Evolutionary conservation across 2,329 filamentous ascomycete genomes (phyloP).

Genomic region (Apiospora hydei): DNA sequence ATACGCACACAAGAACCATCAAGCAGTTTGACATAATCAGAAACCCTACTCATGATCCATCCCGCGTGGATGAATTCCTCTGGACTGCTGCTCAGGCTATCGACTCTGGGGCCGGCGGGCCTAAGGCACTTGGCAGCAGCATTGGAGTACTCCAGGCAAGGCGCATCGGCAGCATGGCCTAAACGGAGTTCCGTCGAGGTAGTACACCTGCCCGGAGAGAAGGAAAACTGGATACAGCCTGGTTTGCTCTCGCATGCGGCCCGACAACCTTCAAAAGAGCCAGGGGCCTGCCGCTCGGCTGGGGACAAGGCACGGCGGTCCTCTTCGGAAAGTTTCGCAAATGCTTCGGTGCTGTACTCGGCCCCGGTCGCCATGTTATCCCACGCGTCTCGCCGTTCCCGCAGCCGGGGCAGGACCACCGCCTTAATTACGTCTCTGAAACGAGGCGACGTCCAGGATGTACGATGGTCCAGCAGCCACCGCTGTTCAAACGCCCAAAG

Average conservation of each 20-base stretch:
- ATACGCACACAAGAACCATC: background rate
- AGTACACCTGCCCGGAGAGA: background rate
- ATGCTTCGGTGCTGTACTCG: background rate
- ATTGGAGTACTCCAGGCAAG: slow-evolving; percentile 4
- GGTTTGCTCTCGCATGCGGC: background rate
- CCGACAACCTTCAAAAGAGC: slow-evolving; percentile 4
- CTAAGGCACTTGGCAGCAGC: background rate
- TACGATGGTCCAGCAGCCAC: slow-evolving; percentile 31
- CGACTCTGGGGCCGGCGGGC: background rate
- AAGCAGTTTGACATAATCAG: background rate
- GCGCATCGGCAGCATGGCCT: background rate
- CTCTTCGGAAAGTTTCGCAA: background rate
- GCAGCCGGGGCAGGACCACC: slow-evolving; percentile 37
- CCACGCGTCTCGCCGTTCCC: slow-evolving; percentile 37
- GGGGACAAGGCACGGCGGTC: background rate
- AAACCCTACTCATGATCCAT: background rate
- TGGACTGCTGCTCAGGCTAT: background rate
- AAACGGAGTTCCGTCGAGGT: background rate
- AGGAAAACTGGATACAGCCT: slow-evolving; percentile 18
- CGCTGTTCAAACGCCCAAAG: slow-evolving; percentile 51
- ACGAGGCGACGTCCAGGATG: slow-evolving; percentile 34
- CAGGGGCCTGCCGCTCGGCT: background rate
- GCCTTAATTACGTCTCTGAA: slow-evolving; percentile 41
- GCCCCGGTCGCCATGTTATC: slow-evolving; percentile 40
- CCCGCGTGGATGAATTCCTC: background rate